Base-by-base conservation (phyloP, 1,284 basidiomycete genomes). In the Cutaneotrichosporon dermatis region DNA sequence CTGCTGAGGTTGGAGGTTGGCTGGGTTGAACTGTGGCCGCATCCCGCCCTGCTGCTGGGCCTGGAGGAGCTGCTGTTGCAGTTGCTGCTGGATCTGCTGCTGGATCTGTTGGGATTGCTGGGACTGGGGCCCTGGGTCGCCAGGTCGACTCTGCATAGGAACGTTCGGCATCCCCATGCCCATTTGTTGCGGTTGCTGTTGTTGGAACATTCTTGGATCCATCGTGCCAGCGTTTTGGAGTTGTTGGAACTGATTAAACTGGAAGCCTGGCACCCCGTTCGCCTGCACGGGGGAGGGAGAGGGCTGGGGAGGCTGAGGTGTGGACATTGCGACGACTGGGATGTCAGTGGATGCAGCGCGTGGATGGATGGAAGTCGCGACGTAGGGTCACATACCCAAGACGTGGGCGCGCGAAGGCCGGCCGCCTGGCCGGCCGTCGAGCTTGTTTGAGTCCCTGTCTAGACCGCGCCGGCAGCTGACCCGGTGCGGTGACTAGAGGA, bases 1-100 rank as follows among this genome's bases (percentile, higher is more conserved):
- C 36, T 72, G 70, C 15, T 65, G 65, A 2, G 69, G 67, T 15
- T 61, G 66, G 40, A 70, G 62, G n/a, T 58, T 63, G 25, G 42
- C 53, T 11, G 61, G 61, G 49, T 62, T 65, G 56, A 62, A 62
- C 8, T 55, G 58, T 6, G 56, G 58, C 52, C 55, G 16, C 50
- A 40, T 39, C 39, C 54, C 43, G 15, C 49, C 40, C 45, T 58
- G 61, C 44, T 50, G 43, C 10, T 48, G 49, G 9, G 49, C 41
- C 50, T 55, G 55, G 12, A 55, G 48, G n/a, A 56, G 34, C 55
- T 57, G 58, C 42, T 59, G 61, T 33, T 50, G 54, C 43, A 58
- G 48, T 34, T 58, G 59, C 39, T 60, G 58, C 37, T 64, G 58
- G 12, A 57, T 41, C 50, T 58, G 57, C 39, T 51, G 51, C 43